phyloP scores from a whole-genome alignment of 2,329 filamentous ascomycete species.

The Ampelomyces quisqualis region DNA sequence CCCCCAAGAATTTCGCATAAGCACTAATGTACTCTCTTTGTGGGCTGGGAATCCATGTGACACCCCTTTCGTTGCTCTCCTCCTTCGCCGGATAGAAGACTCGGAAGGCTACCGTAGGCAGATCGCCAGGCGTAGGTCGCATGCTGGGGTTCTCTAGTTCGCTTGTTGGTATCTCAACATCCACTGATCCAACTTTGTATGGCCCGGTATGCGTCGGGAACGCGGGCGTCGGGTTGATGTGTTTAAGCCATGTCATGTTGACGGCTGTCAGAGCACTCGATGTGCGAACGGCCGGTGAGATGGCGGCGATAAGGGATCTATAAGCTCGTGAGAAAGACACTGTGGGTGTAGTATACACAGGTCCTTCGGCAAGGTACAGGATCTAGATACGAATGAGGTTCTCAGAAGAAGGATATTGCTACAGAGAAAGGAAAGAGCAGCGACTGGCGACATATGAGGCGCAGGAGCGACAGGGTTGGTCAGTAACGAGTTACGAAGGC shows the following conservation, averaged over 20 bases:
- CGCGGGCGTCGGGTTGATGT: slow-evolving; percentile 65
- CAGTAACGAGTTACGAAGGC: slow-evolving; percentile 7
- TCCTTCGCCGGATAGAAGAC: slow-evolving; percentile 69
- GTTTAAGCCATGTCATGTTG: slow-evolving; percentile 46
- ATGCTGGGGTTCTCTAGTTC: slow-evolving; percentile 51
- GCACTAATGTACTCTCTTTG: slow-evolving; percentile 73
- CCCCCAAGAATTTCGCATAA: slow-evolving; percentile 74
- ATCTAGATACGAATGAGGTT: background rate
- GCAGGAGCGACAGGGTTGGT: slow-evolving; percentile 3
- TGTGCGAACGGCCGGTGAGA: slow-evolving; percentile 13
- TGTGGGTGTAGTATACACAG: slow-evolving; percentile 11
- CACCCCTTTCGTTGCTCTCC: slow-evolving; percentile 54
- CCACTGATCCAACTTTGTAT: slow-evolving; percentile 75
- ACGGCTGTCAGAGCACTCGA: slow-evolving; percentile 9
- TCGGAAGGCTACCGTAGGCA: slow-evolving; percentile 75
- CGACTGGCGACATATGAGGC: slow-evolving; percentile 1
- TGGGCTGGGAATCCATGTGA: slow-evolving; percentile 76
- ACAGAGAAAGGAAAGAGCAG: background rate
- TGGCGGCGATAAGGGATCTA: slow-evolving; percentile 20
- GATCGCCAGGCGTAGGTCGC: slow-evolving; percentile 49
- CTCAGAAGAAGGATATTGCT: background rate
- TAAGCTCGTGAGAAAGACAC: slow-evolving; percentile 34
- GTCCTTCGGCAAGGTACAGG: background rate
- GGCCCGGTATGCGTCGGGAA: slow-evolving; percentile 77
- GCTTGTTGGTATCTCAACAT: slow-evolving; percentile 72